phyloP scores from a whole-genome alignment of 768 basidiomycete genomes.

The Mycena crocata region DNA sequence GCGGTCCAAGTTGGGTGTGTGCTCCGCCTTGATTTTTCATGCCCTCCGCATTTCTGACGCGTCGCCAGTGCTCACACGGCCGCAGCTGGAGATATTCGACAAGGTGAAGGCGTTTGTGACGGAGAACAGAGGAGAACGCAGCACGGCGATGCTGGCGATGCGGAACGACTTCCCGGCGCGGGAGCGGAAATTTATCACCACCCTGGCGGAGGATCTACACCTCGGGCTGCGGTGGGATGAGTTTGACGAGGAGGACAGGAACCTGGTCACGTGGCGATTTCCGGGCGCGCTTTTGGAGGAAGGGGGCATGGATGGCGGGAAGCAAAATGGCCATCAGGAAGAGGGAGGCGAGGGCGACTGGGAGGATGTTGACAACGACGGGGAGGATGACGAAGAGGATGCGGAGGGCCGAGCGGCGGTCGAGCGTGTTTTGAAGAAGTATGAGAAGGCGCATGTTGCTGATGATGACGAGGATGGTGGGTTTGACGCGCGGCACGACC shows the following conservation, averaged over 20 bases:
- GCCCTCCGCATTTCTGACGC: slow-evolving; percentile 28
- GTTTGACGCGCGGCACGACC: slow-evolving; percentile 84
- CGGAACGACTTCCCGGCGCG: slow-evolving; percentile 83
- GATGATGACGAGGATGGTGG: slow-evolving; percentile 78
- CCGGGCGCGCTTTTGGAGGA: slow-evolving; percentile 54
- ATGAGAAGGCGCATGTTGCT: slow-evolving; percentile 83
- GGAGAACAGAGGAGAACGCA: slow-evolving; percentile 52
- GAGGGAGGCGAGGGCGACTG: slow-evolving; percentile 20
- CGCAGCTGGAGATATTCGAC: slow-evolving; percentile 84
- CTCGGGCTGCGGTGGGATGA: slow-evolving; percentile 93
- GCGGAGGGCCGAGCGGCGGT: slow-evolving; percentile 80
- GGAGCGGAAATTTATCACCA: slow-evolving; percentile 83
- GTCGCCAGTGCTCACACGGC: slow-evolving; percentile 71
- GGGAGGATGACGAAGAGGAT: slow-evolving; percentile 69
- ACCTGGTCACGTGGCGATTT: slow-evolving; percentile 76
- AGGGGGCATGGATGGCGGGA: slow-evolving; percentile 41
- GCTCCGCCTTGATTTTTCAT: background rate
- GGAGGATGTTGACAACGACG: slow-evolving; percentile 38
- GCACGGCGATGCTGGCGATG: slow-evolving; percentile 66
- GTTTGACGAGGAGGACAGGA: slow-evolving; percentile 85
- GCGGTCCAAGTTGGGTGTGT: slow-evolving; percentile 73
- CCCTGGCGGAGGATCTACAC: slow-evolving; percentile 81
- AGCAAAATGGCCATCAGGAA: slow-evolving; percentile 38
- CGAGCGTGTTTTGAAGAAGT: slow-evolving; percentile 87
- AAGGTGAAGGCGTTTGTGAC: slow-evolving; percentile 82